Base-by-base conservation (phyloP, 208 protist species). In the Leptomonas seymouri region DNA sequence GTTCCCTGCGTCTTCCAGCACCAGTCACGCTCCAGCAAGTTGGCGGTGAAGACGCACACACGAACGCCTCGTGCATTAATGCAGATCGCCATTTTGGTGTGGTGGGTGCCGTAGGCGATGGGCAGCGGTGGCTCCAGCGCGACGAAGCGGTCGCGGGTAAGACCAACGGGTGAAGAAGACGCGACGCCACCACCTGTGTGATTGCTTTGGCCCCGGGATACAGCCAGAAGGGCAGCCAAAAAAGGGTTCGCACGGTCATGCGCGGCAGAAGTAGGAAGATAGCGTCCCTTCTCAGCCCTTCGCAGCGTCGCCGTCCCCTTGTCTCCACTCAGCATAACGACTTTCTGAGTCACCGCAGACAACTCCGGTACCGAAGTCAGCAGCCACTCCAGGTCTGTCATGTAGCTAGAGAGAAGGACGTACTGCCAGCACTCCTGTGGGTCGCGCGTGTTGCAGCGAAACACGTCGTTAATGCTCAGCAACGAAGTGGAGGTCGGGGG, bases 91-190 rank as follows among this genome's bases (percentile, higher is more conserved):
- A 90, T 79, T 71, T 96, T 96, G n/a, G 80, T 80, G 76, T 96
- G 91, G 68, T 96, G 85, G n/a, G 88, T 92, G 41, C 91, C 91
- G 67, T 78, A 96, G 23, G 88, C 57, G 30, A 90, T 48, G 20
- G 88, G 91, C 27, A 96, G 69, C 16, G 71, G 78, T 5, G 91
- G 85, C 53, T 90, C 74, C 49, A 93, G 53, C 23, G 89, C 80
- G 20, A 44, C 78, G 12, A 95, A 45, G 46, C 71, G 76, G 12
- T 80, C 69, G 0, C 18, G 60, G 4, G 53, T 51, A 7, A 74
- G 50, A 23, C 34, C 21, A 31, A 31, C 8, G 7, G 14, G 1
- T 16, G 34, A 67, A 18, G 61, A n/a, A 16, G 9, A 45, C 44
- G 30, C 42, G 34, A 34, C 34, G 14, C 20, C 20, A 31, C 55